Conservation (phyloP, 768 basidiomycete species). For the Leccinellum luteum region DNA sequence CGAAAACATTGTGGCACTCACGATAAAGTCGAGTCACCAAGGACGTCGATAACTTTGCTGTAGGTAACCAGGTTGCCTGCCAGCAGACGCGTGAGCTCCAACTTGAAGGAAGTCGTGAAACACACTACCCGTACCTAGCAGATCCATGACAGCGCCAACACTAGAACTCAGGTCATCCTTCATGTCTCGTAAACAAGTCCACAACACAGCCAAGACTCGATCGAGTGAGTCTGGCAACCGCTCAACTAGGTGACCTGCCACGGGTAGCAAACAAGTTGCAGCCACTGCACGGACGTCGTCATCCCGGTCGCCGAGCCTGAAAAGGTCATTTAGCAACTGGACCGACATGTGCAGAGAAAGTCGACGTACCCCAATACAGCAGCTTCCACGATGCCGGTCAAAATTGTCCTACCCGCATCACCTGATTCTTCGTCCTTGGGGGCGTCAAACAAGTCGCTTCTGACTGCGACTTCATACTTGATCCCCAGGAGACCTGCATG, state of each 20-base stretch:
- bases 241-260: constrained; percentile 78
- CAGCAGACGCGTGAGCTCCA: constrained; percentile 3
- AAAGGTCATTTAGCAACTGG: constrained; percentile 9
- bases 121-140: constrained; percentile 61
- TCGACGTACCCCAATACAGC: constrained; percentile 77
- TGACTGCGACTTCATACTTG: constrained; percentile 96
- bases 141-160: constrained; percentile 95
- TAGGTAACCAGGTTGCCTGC: constrained; percentile 82
- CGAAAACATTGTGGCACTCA: constrained; percentile 39
- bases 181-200: constrained; percentile 88
- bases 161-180: constrained; percentile 97
- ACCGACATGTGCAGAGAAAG: not conserved
- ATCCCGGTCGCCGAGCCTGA: constrained; percentile 82
- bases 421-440: constrained; percentile 34
- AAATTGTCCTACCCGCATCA: constrained; percentile 51
- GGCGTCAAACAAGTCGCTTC: constrained; percentile 70
- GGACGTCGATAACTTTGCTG: constrained; percentile 70
- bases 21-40: constrained; percentile 69
- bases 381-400: constrained; percentile 84
- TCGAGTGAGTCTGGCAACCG: constrained; percentile 70
- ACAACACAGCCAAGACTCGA: constrained; percentile 77
- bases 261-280: constrained; percentile 85
- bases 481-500: constrained; percentile 97
- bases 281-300: constrained; percentile 97
- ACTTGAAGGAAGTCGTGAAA: not conserved